A percentile compares a stretch with the other conserved stretches of the same genome.
These are phyloP conservation scores for Saccharum hybrid DNA, from an alignment of 202 grass and related monocot species.

Conservation along the genomic window DNA sequence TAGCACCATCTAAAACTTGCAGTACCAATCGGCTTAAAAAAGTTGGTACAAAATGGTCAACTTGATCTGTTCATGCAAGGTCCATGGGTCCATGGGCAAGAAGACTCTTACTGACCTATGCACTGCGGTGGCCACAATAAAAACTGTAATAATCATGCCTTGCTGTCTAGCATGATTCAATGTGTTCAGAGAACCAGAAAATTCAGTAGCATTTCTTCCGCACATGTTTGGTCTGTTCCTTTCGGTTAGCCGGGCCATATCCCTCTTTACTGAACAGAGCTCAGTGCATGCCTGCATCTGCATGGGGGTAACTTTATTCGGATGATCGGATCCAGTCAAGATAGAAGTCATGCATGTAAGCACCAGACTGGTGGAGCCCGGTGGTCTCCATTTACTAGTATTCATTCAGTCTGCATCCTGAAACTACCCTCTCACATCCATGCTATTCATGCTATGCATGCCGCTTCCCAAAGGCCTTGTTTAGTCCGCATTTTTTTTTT, in stretches of 20 bases:
- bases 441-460: background rate
- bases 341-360: background rate
- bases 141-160: background rate
- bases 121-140: background rate
- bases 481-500: too few species aligned
- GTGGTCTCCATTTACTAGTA: too few species aligned
- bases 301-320: slow-evolving; percentile 18
- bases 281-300: background rate
- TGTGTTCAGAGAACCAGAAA: slow-evolving; percentile 25
- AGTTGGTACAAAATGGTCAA: background rate
- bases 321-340: slow-evolving; percentile 28
- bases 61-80: background rate
- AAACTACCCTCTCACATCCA: too few species aligned
- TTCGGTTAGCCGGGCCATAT: slow-evolving; percentile 45
- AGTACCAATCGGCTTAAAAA: background rate
- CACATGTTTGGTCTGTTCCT: slow-evolving; percentile 17
- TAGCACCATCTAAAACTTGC: background rate
- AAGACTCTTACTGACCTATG: background rate
- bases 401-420: background rate
- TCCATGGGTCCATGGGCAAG: background rate
- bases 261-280: too few species aligned
- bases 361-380: background rate
- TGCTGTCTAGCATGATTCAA: background rate
- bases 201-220: slow-evolving; percentile 5
- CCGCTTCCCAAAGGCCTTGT: too few species aligned